These are phyloP conservation scores for Tylopilus plumbeoviolaceoides DNA, from an alignment of 768 basidiomycete genomes.

Conservation along the genomic window DNA sequence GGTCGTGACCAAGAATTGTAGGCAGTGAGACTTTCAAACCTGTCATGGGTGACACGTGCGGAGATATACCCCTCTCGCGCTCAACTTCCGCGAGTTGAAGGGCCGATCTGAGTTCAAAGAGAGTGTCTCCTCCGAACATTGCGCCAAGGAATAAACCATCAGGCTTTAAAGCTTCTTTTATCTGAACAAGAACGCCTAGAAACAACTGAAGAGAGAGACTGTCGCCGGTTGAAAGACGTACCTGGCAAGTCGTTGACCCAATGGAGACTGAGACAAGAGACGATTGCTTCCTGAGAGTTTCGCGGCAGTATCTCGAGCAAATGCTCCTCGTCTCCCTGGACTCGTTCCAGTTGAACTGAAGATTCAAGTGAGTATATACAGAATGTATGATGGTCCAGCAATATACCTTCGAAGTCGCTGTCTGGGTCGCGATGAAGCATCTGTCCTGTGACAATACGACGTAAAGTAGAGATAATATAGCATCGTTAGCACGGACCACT, in stretches of 20 bases:
- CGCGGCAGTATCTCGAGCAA: conserved; percentile 60
- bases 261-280: conserved; percentile 88
- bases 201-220: background rate
- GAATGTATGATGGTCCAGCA: background rate
- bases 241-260: conserved; percentile 99
- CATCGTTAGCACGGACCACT: conserved; percentile 53
- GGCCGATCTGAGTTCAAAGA: conserved; percentile 93
- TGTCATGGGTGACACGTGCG: conserved; percentile 96
- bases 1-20: conserved; percentile 3
- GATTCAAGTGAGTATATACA: conserved; percentile 2
- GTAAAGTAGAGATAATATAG: background rate
- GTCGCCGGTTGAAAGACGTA: conserved; percentile 28
- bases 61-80: conserved; percentile 94
- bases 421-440: conserved; percentile 75
- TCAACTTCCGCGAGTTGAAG: conserved; percentile 93
- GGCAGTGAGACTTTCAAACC: conserved; percentile 42
- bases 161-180: conserved; percentile 76
- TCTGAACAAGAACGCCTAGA: conserved; percentile 79
- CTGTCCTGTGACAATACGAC: conserved; percentile 42
- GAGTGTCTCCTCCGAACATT: conserved; percentile 91
- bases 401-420: conserved; percentile 73
- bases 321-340: conserved; percentile 81
- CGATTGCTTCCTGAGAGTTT: conserved; percentile 85
- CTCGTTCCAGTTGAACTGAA: conserved; percentile 72
- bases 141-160: conserved; percentile 95